Evolutionary conservation across 2,329 filamentous ascomycete species (phyloP), one percentile per base, ranked within the genome.

Genomic region (Colletotrichum costaricense): DNA sequence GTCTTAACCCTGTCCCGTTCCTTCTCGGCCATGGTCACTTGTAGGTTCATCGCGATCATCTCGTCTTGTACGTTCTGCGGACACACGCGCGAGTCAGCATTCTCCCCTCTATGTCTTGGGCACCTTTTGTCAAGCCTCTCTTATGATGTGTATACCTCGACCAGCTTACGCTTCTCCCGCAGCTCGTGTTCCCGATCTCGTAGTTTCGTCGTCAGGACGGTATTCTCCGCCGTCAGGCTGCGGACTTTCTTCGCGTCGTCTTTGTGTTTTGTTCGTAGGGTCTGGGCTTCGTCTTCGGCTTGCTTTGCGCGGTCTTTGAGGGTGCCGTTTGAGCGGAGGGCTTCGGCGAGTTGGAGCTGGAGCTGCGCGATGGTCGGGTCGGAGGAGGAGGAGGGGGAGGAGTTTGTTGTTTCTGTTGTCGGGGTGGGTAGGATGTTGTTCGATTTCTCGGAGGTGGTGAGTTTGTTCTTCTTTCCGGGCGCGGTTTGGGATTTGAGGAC

Each of bases 141-240:
- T 14, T 35, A 26, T 2, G 5, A 11, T 24, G 16, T 33, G 33
- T 26, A 26, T 78, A 93, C 92, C 86, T 95, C 93, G 2, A 97
- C 88, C 76, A 98, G 85, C 81, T 95, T 94, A 38, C 92, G 91
- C 86, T 98, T 98, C 72, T 92, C 94, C 69, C 88, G 90, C 38
- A 98, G 83, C 85, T 98, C 97, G 78, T 97, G 94, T 74, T 97
- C 94, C 35, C 93, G 87, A 81, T 98, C 96, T 75, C 90, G 92
- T 54, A 97, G 84, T 75, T 92, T 92, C 55, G 91, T 88, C 63
- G 89, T 86, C 22, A 97, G 84, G 2, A 86, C 82, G 22, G 88
- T 86, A 42, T 90, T 89, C 78, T 95, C 92, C 28, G 86, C 84
- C 24, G 91, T 89, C 22, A 97, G 84, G 26, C 88, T 85, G 19